These are phyloP conservation scores for Aristolochia californica DNA, from an alignment of 164 flowering plant species.

Conservation along the genomic window DNA sequence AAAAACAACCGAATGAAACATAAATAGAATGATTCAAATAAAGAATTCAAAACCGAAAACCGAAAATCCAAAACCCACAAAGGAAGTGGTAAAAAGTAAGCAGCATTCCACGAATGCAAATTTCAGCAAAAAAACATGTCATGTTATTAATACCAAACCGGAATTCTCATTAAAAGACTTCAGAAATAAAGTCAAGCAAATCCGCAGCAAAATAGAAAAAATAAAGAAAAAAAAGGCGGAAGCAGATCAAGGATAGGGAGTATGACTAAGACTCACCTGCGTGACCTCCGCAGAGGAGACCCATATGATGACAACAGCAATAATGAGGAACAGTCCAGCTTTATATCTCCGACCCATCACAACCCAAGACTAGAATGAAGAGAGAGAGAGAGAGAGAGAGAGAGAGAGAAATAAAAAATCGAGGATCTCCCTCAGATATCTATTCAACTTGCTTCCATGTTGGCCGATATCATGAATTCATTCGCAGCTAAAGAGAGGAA, in stretches of 20 bases:
- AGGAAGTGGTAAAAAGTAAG: neutral
- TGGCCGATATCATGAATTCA: too few relatives aligned
- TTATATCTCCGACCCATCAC: conserved; percentile 75
- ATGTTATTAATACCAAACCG: neutral
- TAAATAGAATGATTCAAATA: neutral
- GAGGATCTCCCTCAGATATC: too few relatives aligned
- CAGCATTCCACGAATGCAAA: neutral
- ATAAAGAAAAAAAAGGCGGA: too few relatives aligned
- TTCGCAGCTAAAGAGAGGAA: too few relatives aligned
- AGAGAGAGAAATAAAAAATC: neutral
- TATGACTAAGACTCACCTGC: conserved; percentile 47
- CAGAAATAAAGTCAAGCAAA: neutral
- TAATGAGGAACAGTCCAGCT: conserved; percentile 72
- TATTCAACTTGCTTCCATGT: too few relatives aligned
- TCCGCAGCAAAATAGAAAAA: neutral
- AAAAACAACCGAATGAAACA: neutral
- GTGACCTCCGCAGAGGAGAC: conserved; percentile 95
- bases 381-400: neutral
- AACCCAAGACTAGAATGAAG: conserved; percentile 4
- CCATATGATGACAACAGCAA: conserved; percentile 82
- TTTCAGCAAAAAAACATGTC: neutral
- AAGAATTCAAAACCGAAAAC: neutral
- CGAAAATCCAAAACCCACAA: neutral
- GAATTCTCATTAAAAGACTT: neutral
- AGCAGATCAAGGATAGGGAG: neutral